phyloP scores from a whole-genome alignment of 345 rosid species.

The Eucalyptus erythrocorys region DNA sequence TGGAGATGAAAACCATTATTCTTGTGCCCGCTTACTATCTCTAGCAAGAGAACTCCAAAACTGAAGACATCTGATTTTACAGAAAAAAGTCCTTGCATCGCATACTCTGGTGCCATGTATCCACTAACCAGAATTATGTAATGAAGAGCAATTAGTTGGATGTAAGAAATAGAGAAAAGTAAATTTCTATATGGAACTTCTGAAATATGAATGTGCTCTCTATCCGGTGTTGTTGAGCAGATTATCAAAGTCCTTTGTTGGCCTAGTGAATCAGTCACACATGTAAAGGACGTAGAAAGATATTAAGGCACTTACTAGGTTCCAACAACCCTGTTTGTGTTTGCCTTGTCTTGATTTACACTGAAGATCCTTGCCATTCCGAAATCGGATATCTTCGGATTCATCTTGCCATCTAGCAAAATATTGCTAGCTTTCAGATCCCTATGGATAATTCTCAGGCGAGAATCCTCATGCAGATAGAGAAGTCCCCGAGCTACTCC shows the following conservation, averaged over 20 bases:
- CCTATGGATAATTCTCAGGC: no score
- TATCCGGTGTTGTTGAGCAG: no score
- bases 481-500: no score
- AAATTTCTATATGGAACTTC: neutral
- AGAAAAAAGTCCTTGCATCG: no score
- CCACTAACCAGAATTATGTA: neutral
- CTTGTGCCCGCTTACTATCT: no score
- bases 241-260: no score
- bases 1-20: no score
- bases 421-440: conserved; percentile 6
- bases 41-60: no score
- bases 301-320: neutral
- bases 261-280: neutral
- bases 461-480: no score
- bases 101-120: no score
- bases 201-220: neutral
- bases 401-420: conserved; percentile 9
- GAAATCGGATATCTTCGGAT: conserved; percentile 8
- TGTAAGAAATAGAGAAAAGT: neutral
- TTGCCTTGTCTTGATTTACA: neutral
- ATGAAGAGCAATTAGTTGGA: neutral
- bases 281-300: neutral
- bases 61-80: no score
- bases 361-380: neutral
- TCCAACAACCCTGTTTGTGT: neutral